Percentiles rank a stretch among this genome's conserved stretches.
phyloP scores from a whole-genome alignment of 2,329 filamentous ascomycete species.

The Xylariaceae sp. region DNA sequence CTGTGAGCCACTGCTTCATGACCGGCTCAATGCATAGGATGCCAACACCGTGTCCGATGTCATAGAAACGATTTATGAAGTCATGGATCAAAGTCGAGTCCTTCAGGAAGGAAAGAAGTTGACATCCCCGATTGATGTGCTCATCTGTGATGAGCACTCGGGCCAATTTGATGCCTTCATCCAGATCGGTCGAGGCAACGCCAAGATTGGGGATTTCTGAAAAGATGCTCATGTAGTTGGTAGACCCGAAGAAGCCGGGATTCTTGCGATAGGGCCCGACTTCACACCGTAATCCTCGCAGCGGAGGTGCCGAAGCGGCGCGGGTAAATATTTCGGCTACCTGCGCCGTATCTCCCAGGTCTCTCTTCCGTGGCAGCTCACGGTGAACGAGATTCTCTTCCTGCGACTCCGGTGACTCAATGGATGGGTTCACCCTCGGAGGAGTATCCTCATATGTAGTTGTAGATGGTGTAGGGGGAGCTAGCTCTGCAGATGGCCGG shows the following conservation, averaged over 20 bases:
- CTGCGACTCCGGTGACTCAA: conserved; percentile 18
- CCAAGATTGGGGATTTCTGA: conserved; percentile 29
- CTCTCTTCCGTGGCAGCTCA: neutral
- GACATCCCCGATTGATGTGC: conserved; percentile 29
- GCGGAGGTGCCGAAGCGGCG: conserved; percentile 30
- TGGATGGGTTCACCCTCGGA: conserved; percentile 13
- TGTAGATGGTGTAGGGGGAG: conserved; percentile 22
- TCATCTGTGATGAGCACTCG: conserved; percentile 28
- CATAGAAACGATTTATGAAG: conserved; percentile 28
- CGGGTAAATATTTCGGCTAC: conserved; percentile 20
- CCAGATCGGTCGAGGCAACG: conserved; percentile 22
- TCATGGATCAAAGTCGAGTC: conserved; percentile 27
- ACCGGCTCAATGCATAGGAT: conserved; percentile 27
- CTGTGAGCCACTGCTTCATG: conserved; percentile 32
- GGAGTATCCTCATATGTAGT: conserved; percentile 17
- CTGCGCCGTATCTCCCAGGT: conserved; percentile 10
- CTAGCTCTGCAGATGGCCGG: conserved; percentile 1
- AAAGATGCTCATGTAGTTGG: conserved; percentile 30
- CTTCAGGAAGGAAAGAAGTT: conserved; percentile 31
- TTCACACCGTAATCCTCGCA: conserved; percentile 20
- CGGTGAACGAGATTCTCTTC: conserved; percentile 4
- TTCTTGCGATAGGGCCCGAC: conserved; percentile 19
- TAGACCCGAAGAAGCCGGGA: conserved; percentile 30
- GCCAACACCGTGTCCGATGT: conserved; percentile 26
- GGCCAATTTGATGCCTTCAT: conserved; percentile 19